Base-by-base conservation (phyloP, 768 basidiomycete species). In the Serendipita sp. region DNA sequence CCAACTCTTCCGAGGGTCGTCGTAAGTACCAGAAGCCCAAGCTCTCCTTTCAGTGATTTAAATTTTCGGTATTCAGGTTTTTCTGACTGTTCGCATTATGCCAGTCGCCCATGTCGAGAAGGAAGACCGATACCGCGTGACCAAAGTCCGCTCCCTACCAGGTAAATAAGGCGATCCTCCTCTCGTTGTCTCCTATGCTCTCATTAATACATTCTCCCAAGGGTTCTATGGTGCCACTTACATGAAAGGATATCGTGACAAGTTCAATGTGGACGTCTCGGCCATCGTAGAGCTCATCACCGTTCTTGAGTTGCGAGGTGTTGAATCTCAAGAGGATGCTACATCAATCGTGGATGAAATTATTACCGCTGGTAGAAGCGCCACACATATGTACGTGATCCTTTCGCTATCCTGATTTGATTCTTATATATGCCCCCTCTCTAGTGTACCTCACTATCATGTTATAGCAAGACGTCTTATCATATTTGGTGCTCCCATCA, bases 211-310 rank as follows among this genome's bases (percentile, higher is more conserved):
- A n/a, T n/a, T n/a, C n/a, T n/a, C n/a, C n/a, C n/a, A 51, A 79
- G 83, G 83, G 1, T 83, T 84, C 69, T 85, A 85, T 56, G 83
- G 81, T 16, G 80, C 80, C 5, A 81, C n/a, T n/a, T n/a, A n/a
- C n/a, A n/a, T n/a, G n/a, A n/a, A n/a, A n/a, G n/a, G n/a, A n/a
- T n/a, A n/a, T n/a, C n/a, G n/a, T n/a, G n/a, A n/a, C n/a, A n/a
- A n/a, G n/a, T n/a, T n/a, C n/a, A n/a, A n/a, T n/a, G n/a, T n/a
- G n/a, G n/a, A n/a, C n/a, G n/a, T n/a, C n/a, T n/a, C n/a, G n/a
- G n/a, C n/a, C n/a, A n/a, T n/a, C n/a, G n/a, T n/a, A n/a, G n/a
- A n/a, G n/a, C n/a, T n/a, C n/a, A n/a, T n/a, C n/a, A n/a, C n/a
- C n/a, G n/a, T n/a, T n/a, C n/a, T n/a, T n/a, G n/a, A n/a, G n/a